phyloP scores from a whole-genome alignment of 2,329 filamentous ascomycete genomes.

The Aspergillus carbonarius region DNA sequence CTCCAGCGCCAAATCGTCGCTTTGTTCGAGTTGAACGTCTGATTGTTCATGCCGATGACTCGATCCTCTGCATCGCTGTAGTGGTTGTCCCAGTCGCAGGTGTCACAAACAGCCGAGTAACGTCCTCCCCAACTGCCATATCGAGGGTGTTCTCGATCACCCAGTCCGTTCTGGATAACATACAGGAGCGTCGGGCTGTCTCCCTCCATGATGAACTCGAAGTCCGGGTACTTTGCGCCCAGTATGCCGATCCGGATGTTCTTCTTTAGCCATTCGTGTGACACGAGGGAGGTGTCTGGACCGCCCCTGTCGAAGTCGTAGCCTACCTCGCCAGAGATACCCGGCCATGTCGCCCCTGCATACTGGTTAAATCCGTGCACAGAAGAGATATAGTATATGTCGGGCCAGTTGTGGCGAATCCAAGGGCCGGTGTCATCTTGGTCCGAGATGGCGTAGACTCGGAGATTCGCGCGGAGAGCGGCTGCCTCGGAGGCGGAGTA shows the following conservation, averaged over 20 bases:
- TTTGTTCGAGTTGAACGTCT: constrained; percentile 40
- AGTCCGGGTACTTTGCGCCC: constrained; percentile 48
- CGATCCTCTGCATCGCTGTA: constrained; percentile 37
- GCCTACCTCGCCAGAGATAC: constrained; percentile 53
- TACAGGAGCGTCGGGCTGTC: constrained; percentile 46
- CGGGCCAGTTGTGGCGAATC: constrained; percentile 56
- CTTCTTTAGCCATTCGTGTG: constrained; percentile 53
- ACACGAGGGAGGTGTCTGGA: constrained; percentile 50
- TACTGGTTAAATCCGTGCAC: constrained; percentile 60
- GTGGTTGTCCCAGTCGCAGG: constrained; percentile 13
- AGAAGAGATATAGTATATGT: constrained; percentile 57
- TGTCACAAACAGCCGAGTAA: constrained; percentile 29
- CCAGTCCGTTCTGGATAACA: constrained; percentile 45
- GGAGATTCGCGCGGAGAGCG: constrained; percentile 43
- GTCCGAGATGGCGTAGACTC: constrained; percentile 59
- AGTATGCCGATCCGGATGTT: constrained; percentile 56
- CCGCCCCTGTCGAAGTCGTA: constrained; percentile 51
- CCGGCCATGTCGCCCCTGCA: constrained; percentile 55
- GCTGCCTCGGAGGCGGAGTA: constrained; percentile 30
- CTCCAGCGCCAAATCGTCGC: constrained; percentile 57
- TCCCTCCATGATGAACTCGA: constrained; percentile 55
- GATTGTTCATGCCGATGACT: constrained; percentile 35
- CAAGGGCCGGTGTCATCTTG: constrained; percentile 59
- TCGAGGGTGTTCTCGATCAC: constrained; percentile 37
- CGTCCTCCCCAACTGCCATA: constrained; percentile 48